Evolutionary conservation across 495 filamentous ascomycete genomes (phyloP).

Genomic region (Tuber borchii): DNA sequence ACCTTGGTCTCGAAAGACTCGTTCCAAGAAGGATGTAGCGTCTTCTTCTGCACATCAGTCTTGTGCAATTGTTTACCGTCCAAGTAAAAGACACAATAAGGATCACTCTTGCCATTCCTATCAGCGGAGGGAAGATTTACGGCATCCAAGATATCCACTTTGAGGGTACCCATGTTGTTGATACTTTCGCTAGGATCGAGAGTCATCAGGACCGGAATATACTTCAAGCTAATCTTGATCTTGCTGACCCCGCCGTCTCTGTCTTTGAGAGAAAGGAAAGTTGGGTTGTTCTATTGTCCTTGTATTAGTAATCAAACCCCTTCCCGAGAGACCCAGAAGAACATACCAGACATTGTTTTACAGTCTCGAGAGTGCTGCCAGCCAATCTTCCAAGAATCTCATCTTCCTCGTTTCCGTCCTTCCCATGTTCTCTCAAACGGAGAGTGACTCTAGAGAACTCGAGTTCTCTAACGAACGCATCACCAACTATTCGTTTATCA

Average conservation of each 20-base stretch:
- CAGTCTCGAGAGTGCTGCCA: slow-evolving; percentile 75
- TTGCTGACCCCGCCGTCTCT: slow-evolving; percentile 69
- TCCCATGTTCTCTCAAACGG: slow-evolving; percentile 69
- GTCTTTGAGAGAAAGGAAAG: slow-evolving; percentile 66
- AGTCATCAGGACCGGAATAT: slow-evolving; percentile 85
- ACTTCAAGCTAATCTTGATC: slow-evolving; percentile 84
- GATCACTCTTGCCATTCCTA: slow-evolving; percentile 92
- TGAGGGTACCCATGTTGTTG: slow-evolving; percentile 93
- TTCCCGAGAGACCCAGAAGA: background rate
- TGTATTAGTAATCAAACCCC: slow-evolving; percentile 19
- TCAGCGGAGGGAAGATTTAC: slow-evolving; percentile 83
- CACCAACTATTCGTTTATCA: slow-evolving; percentile 55
- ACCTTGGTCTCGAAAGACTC: slow-evolving; percentile 83
- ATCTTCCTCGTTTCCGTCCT: slow-evolving; percentile 62
- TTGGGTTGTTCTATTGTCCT: slow-evolving; percentile 68
- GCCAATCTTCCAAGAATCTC: slow-evolving; percentile 72
- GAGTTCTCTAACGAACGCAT: slow-evolving; percentile 91
- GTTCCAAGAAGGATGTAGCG: slow-evolving; percentile 88
- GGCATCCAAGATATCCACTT: slow-evolving; percentile 84
- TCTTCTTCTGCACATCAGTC: slow-evolving; percentile 93
- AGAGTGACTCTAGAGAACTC: slow-evolving; percentile 91
- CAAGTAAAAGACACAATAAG: slow-evolving; percentile 89
- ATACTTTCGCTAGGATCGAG: slow-evolving; percentile 93
- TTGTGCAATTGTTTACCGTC: slow-evolving; percentile 83
- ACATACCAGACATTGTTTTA: slow-evolving; percentile 77